A percentile compares a stretch with the other conserved stretches of the same genome.
These are phyloP conservation scores for Silene conica DNA, from an alignment of 148 eudicot species.

Conservation along the genomic window DNA sequence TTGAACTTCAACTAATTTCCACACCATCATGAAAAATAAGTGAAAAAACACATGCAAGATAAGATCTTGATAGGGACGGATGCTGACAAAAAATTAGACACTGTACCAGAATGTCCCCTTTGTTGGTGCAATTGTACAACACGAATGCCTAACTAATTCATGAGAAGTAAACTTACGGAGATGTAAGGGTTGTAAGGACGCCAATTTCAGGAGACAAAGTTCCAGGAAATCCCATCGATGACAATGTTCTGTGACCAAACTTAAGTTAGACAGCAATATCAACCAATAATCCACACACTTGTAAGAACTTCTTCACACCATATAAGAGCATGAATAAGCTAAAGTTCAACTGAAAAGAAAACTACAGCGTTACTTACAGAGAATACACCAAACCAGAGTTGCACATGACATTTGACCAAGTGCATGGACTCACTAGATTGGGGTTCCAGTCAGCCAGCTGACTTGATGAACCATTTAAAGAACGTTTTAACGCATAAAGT, in stretches of 20 bases:
- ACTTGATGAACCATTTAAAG: conserved; percentile 57
- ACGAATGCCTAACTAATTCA: too few relatives aligned
- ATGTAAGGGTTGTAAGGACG: conserved; percentile 43
- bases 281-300: not conserved
- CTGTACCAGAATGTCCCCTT: not conserved
- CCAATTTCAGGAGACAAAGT: conserved; percentile 56
- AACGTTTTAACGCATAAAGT: conserved; percentile 45
- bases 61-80: not conserved
- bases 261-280: conserved; percentile 13
- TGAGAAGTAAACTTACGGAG: conserved; percentile 54
- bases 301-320: not conserved
- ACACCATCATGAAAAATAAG: not conserved
- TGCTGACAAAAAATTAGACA: not conserved
- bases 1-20: not conserved
- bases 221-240: conserved; percentile 77
- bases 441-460: conserved; percentile 76
- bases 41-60: too few relatives aligned
- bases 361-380: conserved; percentile 48
- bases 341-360: too few relatives aligned
- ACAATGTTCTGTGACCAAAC: conserved; percentile 50
- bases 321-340: too few relatives aligned
- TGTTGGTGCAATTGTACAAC: not conserved
- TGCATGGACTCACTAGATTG: conserved; percentile 74
- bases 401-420: conserved; percentile 79
- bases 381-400: conserved; percentile 42